phyloP scores from a whole-genome alignment of 768 basidiomycete genomes.

The Phallus indusiatus region DNA sequence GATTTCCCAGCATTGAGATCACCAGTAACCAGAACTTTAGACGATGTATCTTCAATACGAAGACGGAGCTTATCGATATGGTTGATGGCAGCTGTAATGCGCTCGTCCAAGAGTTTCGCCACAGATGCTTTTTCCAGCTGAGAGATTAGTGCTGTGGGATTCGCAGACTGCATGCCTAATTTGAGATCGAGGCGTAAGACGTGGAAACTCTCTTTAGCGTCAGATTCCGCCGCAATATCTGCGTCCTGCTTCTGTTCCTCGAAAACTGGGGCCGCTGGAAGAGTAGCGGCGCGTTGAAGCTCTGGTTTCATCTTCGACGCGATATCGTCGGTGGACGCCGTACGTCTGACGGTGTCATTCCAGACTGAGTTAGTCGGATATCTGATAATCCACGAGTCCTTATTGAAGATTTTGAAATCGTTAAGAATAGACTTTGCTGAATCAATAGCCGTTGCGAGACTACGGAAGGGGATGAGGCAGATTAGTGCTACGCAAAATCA shows the following conservation, averaged over 20 bases:
- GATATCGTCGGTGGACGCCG: constrained; percentile 78
- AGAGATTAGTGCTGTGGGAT: constrained; percentile 63
- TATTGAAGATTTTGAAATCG: constrained; percentile 73
- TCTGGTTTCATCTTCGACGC: constrained; percentile 44
- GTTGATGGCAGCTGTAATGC: constrained; percentile 59
- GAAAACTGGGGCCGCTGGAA: constrained; percentile 25
- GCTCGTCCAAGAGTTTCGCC: constrained; percentile 82
- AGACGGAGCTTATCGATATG: constrained; percentile 80
- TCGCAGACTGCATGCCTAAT: constrained; percentile 62
- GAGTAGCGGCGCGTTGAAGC: constrained; percentile 48
- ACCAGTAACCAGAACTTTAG: constrained; percentile 95
- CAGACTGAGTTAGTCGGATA: constrained; percentile 54
- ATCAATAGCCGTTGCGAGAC: constrained; percentile 71
- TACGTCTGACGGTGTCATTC: constrained; percentile 43
- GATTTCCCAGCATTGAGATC: constrained; percentile 98
- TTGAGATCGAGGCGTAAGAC: constrained; percentile 90
- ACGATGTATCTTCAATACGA: constrained; percentile 85
- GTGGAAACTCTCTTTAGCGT: constrained; percentile 56
- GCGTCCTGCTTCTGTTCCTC: constrained; percentile 29
- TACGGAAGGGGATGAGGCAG: constrained; percentile 20
- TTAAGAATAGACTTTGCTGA: constrained; percentile 56
- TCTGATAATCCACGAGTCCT: constrained; percentile 76
- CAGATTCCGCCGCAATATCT: constrained; percentile 14
- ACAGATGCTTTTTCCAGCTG: constrained; percentile 92
- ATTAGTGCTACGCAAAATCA: not conserved